Evolutionary conservation across 2,329 filamentous ascomycete species (phyloP).

Genomic region (Seiridium cupressi): DNA sequence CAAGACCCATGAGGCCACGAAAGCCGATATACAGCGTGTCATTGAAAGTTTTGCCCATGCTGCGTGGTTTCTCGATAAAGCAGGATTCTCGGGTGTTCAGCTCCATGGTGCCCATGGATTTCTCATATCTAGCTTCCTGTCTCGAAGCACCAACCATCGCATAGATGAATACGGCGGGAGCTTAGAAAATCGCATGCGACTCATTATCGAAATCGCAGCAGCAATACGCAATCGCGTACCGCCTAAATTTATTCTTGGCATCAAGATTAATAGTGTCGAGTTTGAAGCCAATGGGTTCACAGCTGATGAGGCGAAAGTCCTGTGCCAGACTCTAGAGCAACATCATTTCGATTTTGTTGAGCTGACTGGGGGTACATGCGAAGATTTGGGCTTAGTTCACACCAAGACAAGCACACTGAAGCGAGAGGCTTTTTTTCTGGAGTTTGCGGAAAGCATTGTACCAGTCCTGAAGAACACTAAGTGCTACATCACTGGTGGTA

Average conservation of each 20-base stretch:
- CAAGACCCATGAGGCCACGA: not conserved
- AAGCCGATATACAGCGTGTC: not conserved
- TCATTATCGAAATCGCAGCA: not conserved
- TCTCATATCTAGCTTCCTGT: not conserved
- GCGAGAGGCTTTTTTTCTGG: constrained; percentile 55
- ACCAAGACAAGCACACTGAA: constrained; percentile 51
- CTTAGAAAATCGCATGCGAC: not conserved
- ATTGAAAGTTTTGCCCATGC: not conserved
- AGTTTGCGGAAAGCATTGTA: constrained; percentile 43
- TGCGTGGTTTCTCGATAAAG: not conserved
- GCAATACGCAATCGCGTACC: not conserved
- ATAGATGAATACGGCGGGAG: not conserved
- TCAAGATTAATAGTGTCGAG: constrained; percentile 57
- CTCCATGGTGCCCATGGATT: not conserved
- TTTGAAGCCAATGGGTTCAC: constrained; percentile 49
- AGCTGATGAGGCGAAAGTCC: constrained; percentile 45
- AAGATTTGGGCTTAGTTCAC: constrained; percentile 47
- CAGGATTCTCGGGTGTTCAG: not conserved
- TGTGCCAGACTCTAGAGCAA: constrained; percentile 46
- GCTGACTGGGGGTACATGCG: constrained; percentile 57
- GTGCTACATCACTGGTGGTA: no score
- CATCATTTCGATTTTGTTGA: constrained; percentile 55
- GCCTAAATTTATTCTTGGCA: constrained; percentile 41
- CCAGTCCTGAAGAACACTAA: not conserved
- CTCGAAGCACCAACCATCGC: not conserved